Evolutionary conservation across 2,329 filamentous ascomycete species (phyloP).

Genomic region (Ilyonectria destructans): DNA sequence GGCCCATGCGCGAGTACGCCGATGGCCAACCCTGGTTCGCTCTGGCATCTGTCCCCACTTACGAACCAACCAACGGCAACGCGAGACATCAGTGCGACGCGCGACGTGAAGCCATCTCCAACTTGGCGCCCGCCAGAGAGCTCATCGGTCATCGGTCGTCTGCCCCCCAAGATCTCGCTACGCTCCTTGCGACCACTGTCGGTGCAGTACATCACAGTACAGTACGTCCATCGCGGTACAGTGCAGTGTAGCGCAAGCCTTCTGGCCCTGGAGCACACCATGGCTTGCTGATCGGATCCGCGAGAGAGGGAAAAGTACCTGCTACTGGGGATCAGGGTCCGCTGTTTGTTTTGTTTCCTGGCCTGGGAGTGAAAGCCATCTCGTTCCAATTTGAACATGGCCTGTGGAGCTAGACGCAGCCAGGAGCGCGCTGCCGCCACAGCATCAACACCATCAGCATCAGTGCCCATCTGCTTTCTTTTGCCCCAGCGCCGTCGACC

Average conservation of each 20-base stretch:
- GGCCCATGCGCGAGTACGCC: constrained; percentile 15
- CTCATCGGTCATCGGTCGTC: constrained; percentile 12
- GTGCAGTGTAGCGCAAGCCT: neutral
- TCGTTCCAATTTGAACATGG: constrained; percentile 13
- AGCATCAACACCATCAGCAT: constrained; percentile 26
- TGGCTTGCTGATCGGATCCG: constrained; percentile 30
- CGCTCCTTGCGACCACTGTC: constrained; percentile 15
- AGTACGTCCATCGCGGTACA: constrained; percentile 6
- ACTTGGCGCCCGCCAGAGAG: constrained; percentile 39
- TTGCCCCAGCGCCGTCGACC: constrained; percentile 22
- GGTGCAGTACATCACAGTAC: constrained; percentile 16
- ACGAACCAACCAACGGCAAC: constrained; percentile 46
- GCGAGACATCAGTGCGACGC: constrained; percentile 46
- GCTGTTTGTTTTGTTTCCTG: constrained; percentile 36
- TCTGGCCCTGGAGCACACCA: constrained; percentile 20
- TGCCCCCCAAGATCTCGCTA: constrained; percentile 31
- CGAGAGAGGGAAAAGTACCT: constrained; percentile 21
- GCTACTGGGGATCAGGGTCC: constrained; percentile 27
- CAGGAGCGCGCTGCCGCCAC: constrained; percentile 9
- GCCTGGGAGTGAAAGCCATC: constrained; percentile 12
- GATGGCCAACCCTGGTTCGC: constrained; percentile 28
- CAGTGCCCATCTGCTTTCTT: constrained; percentile 15
- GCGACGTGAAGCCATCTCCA: constrained; percentile 48
- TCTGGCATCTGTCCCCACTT: constrained; percentile 44
- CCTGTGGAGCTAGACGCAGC: constrained; percentile 20